A percentile compares a stretch with the other conserved stretches of the same genome.
phyloP scores from a whole-genome alignment of 176 grass and related monocot genomes.

The Oryza glaberrima region DNA sequence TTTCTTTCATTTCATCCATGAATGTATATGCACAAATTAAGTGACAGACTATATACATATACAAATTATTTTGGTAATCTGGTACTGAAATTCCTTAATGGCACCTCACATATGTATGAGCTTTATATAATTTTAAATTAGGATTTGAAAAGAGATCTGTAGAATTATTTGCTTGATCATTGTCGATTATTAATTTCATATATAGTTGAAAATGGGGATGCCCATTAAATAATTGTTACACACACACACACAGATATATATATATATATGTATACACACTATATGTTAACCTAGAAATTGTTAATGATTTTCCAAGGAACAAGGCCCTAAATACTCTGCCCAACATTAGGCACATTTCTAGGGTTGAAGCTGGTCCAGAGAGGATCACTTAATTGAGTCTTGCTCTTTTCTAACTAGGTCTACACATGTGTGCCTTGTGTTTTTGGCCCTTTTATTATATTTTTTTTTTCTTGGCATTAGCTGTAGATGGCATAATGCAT shows the following conservation, averaged over 20 bases:
- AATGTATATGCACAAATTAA: neutral
- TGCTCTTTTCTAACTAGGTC: slow-evolving; percentile 8
- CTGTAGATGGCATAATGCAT: slow-evolving; percentile 33
- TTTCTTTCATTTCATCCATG: neutral
- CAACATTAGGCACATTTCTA: slow-evolving; percentile 57
- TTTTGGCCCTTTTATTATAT: slow-evolving; percentile 13
- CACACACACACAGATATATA: no score
- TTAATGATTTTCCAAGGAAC: slow-evolving; percentile 35
- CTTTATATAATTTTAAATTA: neutral
- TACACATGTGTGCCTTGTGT: slow-evolving; percentile 36
- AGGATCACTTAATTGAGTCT: slow-evolving; percentile 4
- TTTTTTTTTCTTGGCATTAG: slow-evolving; percentile 34
- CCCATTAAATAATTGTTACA: neutral
- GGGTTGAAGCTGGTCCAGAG: slow-evolving; percentile 38
- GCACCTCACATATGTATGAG: no score
- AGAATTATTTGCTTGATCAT: neutral
- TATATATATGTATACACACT: no score
- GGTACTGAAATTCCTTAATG: neutral
- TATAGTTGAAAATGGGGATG: neutral
- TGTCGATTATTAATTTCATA: neutral
- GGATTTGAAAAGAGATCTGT: neutral
- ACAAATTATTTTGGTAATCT: neutral
- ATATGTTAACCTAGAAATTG: neutral
- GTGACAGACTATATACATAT: neutral
- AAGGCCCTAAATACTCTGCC: slow-evolving; percentile 57